Conservation (phyloP, 495 filamentous ascomycete genomes). For the Penicillium manginii region DNA sequence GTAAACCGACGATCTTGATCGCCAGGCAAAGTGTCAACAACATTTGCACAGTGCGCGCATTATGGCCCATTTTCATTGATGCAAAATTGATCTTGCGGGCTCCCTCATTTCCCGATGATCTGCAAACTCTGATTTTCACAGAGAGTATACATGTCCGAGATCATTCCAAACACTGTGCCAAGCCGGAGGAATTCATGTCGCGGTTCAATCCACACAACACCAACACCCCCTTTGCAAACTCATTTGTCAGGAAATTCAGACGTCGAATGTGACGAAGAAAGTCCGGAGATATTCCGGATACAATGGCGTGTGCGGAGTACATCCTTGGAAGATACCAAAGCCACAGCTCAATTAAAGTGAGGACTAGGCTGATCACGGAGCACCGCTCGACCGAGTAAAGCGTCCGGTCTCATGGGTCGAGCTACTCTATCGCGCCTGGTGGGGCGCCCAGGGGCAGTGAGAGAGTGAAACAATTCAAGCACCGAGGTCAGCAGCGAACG, state of each 20-base stretch:
- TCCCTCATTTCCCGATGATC: conserved; percentile 5
- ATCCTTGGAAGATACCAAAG: not conserved
- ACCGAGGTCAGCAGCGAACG: conserved; percentile 18
- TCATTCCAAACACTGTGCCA: conserved; percentile 7
- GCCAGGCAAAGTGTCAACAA: conserved; percentile 3
- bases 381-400: conserved; percentile 15
- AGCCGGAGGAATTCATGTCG: conserved; percentile 19
- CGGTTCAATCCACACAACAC: not conserved
- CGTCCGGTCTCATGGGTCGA: conserved; percentile 5
- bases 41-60: conserved; percentile 1
- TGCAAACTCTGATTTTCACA: conserved; percentile 9
- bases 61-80: conserved; percentile 9
- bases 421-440: conserved; percentile 20
- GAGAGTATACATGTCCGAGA: not conserved
- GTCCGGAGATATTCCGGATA: conserved; percentile 7
- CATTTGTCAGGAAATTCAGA: not conserved
- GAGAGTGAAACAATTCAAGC: conserved; percentile 27
- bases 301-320: not conserved
- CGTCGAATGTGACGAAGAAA: not conserved
- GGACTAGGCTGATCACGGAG: conserved; percentile 19
- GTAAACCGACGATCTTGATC: conserved; percentile 10
- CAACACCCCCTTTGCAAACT: not conserved
- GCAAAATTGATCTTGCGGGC: conserved; percentile 4
- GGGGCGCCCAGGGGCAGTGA: conserved; percentile 14
- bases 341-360: conserved; percentile 11